These are phyloP conservation scores for Elongisporangium undulatum DNA, from an alignment of 352 stramenopile species.

Conservation along the genomic window DNA sequence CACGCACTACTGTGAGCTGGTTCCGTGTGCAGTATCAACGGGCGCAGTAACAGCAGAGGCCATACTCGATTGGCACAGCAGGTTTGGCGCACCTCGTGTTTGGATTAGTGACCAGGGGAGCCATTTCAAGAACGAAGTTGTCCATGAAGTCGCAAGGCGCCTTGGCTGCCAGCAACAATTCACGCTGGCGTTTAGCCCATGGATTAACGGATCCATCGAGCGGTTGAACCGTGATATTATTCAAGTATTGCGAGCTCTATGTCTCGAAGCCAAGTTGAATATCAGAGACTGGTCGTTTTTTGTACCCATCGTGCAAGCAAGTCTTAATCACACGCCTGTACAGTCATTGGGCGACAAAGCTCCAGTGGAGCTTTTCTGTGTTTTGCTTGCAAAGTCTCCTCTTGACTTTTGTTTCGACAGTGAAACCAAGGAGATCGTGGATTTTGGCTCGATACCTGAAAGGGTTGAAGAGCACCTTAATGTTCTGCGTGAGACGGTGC, in stretches of 20 bases:
- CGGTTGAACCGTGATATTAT: conserved; percentile 22
- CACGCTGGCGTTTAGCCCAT: conserved; percentile 17
- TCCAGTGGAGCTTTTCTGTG: conserved; percentile 19
- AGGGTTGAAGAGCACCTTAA: too few species aligned
- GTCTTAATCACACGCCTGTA: conserved; percentile 25
- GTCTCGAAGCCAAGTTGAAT: conserved; percentile 13
- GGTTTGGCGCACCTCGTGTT: conserved; percentile 13
- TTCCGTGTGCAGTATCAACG: conserved; percentile 11
- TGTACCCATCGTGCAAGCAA: conserved; percentile 15
- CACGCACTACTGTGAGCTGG: conserved; percentile 20
- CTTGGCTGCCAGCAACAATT: conserved; percentile 13
- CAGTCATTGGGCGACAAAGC: conserved; percentile 8
- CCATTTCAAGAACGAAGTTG: conserved; percentile 28
- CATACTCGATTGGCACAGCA: conserved; percentile 18
- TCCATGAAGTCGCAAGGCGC: conserved; percentile 9
- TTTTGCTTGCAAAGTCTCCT: background rate
- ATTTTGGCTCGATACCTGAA: too few species aligned
- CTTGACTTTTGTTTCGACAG: conserved; percentile 7
- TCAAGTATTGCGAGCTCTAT: conserved; percentile 15
- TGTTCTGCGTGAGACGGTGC: too few species aligned
- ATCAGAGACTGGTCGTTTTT: conserved; percentile 13
- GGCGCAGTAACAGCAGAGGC: conserved; percentile 9
- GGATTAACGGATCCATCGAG: conserved; percentile 28
- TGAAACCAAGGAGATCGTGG: too few species aligned
- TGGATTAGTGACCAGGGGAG: conserved; percentile 21